Base-by-base conservation (phyloP, 352 stramenopile genomes). In the Phytophthora citricola region DNA sequence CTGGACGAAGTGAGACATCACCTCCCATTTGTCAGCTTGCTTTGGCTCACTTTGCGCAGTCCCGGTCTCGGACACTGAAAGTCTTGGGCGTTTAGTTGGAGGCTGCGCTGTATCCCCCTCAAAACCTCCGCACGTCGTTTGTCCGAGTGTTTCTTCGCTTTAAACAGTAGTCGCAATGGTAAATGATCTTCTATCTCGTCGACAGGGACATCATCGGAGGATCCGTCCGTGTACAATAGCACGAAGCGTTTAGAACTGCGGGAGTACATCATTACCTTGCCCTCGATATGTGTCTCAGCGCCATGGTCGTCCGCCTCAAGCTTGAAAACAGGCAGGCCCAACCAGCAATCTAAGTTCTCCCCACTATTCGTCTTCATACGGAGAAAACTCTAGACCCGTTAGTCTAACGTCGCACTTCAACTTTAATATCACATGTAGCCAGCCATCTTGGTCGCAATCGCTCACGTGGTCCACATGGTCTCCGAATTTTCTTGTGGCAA, bases 161-260 rank as follows among this genome's bases (percentile, higher is more conserved):
- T 36, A 5, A 69, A 17, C 9, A 61, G 51, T 2, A 10, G 29
- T 8, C 50, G 22, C 20, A 73, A 32, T 32, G 65, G 65, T 31
- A 73, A 39, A 14, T 56, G 39, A 51, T 73, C 58, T 12, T 38
- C 40, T 24, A 73, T 73, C 6, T 73, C 65, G 2, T 60, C 24
- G 0, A 48, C 29, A 1, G 65, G 31, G 7, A 73, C 51, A 1
- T 31, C 51, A 10, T 69, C 65, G 14, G 44, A 56, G 17, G 58
- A 58, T 26, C 58, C 58, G 15, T 73, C 65, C 44, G 20, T n/a
- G 58, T 69, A 73, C 20, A 43, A 10, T 1, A 60, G 49, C 38
- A 68, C 0, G 14, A 52, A 73, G n/a, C 26, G 24, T 3, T 17
- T 24, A 9, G 58, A 48, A 3, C 27, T 52, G 26, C 58, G 45